A percentile compares a stretch with the other conserved stretches of the same genome.
phyloP scores from a whole-genome alignment of 768 basidiomycete genomes.

The Strobilomyces confusus region DNA sequence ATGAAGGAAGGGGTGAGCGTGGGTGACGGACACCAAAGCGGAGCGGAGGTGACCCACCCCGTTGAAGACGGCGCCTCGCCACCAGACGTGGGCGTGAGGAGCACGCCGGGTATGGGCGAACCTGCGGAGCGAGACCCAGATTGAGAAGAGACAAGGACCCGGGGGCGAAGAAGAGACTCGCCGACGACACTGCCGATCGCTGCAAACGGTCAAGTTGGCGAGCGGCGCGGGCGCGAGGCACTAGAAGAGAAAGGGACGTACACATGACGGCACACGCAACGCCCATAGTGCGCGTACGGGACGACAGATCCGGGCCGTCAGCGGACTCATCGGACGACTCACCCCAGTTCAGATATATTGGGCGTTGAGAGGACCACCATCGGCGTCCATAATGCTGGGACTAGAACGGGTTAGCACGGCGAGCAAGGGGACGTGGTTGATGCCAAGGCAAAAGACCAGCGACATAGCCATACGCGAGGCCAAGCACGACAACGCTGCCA shows the following conservation, averaged over 20 bases:
- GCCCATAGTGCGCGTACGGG: constrained; percentile 33
- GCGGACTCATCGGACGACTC: constrained; percentile 5
- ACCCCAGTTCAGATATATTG: constrained; percentile 44
- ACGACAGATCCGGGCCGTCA: too few species aligned
- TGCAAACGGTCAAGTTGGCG: not conserved
- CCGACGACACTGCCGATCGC: constrained; percentile 24
- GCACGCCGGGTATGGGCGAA: constrained; percentile 54
- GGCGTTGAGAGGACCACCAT: too few species aligned
- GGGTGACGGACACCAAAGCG: too few species aligned
- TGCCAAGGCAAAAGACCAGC: constrained; percentile 27
- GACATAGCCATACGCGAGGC: constrained; percentile 48
- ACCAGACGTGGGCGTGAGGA: constrained; percentile 54
- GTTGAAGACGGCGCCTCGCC: constrained; percentile 52
- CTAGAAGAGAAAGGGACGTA: constrained; percentile 9
- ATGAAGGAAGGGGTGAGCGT: not conserved
- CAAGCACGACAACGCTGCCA: constrained; percentile 41
- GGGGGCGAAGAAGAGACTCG: not conserved
- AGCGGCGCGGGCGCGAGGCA: not conserved
- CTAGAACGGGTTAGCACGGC: constrained; percentile 13
- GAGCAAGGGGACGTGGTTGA: not conserved
- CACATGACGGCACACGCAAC: constrained; percentile 47
- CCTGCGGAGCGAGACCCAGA: constrained; percentile 22
- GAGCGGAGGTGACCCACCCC: constrained; percentile 30
- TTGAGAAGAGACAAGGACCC: not conserved
- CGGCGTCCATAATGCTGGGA: constrained; percentile 41